A percentile compares a stretch with the other conserved stretches of the same genome.
Conservation (phyloP, 2,329 filamentous ascomycete species). For the Chrysosporium keratinophilum region DNA sequence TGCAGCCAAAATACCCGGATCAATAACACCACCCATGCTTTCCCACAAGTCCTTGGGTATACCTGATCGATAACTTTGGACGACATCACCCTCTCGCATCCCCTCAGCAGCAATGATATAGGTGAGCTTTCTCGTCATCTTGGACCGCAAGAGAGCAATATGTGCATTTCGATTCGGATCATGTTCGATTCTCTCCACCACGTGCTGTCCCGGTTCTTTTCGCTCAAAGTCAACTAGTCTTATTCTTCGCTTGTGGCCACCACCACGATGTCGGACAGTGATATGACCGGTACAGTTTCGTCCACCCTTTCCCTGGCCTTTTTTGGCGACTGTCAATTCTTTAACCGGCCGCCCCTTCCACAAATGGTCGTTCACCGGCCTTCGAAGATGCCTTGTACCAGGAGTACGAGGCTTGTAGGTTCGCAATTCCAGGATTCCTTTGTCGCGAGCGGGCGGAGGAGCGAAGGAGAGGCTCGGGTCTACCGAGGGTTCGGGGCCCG, state of each 20-base stretch:
- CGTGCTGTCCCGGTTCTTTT: conserved; percentile 65
- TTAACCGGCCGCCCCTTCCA: conserved; percentile 85
- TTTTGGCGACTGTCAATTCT: conserved; percentile 79
- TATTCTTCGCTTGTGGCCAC: conserved; percentile 84
- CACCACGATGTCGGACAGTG: conserved; percentile 83
- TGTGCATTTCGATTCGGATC: conserved; percentile 89
- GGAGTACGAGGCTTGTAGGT: conserved; percentile 92
- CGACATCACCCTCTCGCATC: conserved; percentile 77
- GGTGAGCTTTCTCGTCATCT: conserved; percentile 62
- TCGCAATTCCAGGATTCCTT: conserved; percentile 47
- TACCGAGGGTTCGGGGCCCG: conserved; percentile 12
- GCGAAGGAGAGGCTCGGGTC: conserved; percentile 29
- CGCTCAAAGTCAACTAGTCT: conserved; percentile 83
- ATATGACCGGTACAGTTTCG: conserved; percentile 78
- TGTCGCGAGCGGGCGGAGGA: conserved; percentile 37
- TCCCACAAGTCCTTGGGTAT: conserved; percentile 78
- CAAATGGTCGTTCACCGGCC: conserved; percentile 90
- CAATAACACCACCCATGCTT: conserved; percentile 84
- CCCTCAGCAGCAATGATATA: conserved; percentile 96
- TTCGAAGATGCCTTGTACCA: conserved; percentile 79
- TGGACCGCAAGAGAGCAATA: conserved; percentile 72
- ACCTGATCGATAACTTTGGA: conserved; percentile 84
- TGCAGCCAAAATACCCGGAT: conserved; percentile 90
- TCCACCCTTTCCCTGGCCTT: conserved; percentile 84
- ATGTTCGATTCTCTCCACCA: conserved; percentile 90